Base-by-base conservation (phyloP, 2,329 filamentous ascomycete genomes). In the Neonectria neomacrospora region DNA sequence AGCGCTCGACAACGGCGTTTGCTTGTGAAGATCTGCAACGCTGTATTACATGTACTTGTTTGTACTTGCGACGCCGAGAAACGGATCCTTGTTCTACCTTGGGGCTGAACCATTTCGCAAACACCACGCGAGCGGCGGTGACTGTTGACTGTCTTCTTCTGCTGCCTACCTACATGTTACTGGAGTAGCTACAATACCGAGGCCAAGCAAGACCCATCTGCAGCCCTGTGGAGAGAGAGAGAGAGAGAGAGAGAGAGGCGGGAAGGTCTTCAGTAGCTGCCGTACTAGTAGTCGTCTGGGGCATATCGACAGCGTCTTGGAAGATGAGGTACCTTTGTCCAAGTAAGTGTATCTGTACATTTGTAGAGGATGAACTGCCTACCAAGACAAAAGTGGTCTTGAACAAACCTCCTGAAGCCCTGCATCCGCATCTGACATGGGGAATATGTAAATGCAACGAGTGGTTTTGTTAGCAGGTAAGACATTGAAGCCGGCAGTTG, bases 201-300 rank as follows among this genome's bases (percentile, higher is more conserved):
- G 52, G 39, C 44, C 26, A n/a, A 30, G 50, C 26, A n/a, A 30
- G 50, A 52, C 54, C 59, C 59, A 41, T 61, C 50, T 58, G 54
- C 60, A 63, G 60, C 60, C 60, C 60, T 63, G 50, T 63, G 60
- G 60, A 50, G 50, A 22, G 53, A 20, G 23, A n/a, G n/a, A n/a
- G n/a, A n/a, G n/a, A n/a, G n/a, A n/a, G n/a, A n/a, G n/a, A n/a
- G n/a, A n/a, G n/a, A n/a, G n/a, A n/a, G n/a, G 26, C 14, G 14
- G 26, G 26, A 50, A n/a, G 55, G 6, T 6, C 23, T 26, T 26
- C 23, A 26, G 23, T 59, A 59, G 56, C 56, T 59, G 56, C 39
- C 41, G 48, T 32, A 47, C n/a, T n/a, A n/a, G n/a, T n/a, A n/a
- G n/a, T n/a, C n/a, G 50, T 50, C 23, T 7, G 56, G 9, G 41